Evolutionary conservation across 2,329 filamentous ascomycete species (phyloP), one percentile per base, ranked within the genome.

Genomic region (Botrytis byssoidea): DNA sequence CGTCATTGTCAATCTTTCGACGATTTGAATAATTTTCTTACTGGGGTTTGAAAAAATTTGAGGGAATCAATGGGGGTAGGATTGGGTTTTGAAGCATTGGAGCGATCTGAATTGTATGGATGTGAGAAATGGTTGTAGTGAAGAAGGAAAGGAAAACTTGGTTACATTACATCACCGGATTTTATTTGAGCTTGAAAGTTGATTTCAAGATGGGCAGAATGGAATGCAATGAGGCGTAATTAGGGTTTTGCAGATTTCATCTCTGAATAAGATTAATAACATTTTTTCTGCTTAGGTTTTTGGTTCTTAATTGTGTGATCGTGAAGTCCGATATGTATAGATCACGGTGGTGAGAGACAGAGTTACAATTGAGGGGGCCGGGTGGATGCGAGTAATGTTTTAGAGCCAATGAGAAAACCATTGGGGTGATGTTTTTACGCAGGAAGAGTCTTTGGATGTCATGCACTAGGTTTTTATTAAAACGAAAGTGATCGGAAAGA

Each of bases 61-160:
- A 68, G 48, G 51, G 25, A 29, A 29, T 42, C 25, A 37, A 55
- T 68, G 18, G 35, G 65, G 40, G 46, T 57, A 42, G 65, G 35
- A 68, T 68, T 68, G n/a, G 46, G 46, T 55, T 42, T 55, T 55
- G 35, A 40, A 68, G 48, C 65, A 68, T 68, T 57, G 48, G n/a
- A 68, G 65, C 65, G 46, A 57, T 42, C 37, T 68, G 65, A 57
- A 68, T 68, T 42, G 65, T 68, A 68, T 57, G 46, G 65, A 29
- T 67, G 65, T 25, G 44, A 40, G 25, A 48, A 35, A 67, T 8
- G 65, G 46, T 29, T 51, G 65, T 40, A 37, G 65, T 40, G 32
- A 40, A 51, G 32, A 67, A 40, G 32, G 65, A 48, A 20, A 40
- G 18, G 65, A 46, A 67, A 67, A 40, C 22, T 55, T 67, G n/a